phyloP scores from a whole-genome alignment of 1,139 yeast species.

The Yamadazyma songkhlaensis region DNA sequence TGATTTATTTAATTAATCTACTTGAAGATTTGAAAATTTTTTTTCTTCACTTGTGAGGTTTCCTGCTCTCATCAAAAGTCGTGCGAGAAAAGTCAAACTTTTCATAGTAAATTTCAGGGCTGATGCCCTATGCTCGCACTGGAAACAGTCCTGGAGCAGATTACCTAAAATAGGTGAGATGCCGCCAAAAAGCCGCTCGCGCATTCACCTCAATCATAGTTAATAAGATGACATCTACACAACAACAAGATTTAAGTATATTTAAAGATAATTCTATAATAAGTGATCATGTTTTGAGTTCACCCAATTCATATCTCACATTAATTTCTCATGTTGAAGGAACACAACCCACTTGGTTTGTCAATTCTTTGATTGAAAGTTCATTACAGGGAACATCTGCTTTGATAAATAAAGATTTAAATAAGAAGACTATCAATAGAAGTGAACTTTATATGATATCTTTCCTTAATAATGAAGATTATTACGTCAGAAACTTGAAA shows the following conservation, averaged over 20 bases:
- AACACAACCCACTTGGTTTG: slow-evolving; percentile 68
- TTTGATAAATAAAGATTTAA: slow-evolving; percentile 33
- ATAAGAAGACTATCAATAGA: slow-evolving; percentile 17
- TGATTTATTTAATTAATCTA: slow-evolving; percentile 8
- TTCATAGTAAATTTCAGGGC: background rate
- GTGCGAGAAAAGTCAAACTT: background rate
- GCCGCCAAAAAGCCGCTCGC: slow-evolving; percentile 4
- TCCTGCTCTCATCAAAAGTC: slow-evolving; percentile 4
- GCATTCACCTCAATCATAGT: background rate
- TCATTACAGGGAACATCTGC: slow-evolving; percentile 40
- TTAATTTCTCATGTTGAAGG: slow-evolving; percentile 57
- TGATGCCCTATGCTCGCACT: background rate
- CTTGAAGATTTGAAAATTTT: slow-evolving; percentile 4
- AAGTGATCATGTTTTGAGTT: slow-evolving; percentile 21
- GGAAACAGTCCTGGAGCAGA: background rate
- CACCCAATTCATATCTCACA: slow-evolving; percentile 27
- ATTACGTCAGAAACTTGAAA: slow-evolving; percentile 37
- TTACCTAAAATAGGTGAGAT: background rate
- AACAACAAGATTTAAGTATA: slow-evolving; percentile 58
- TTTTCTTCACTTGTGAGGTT: slow-evolving; percentile 2
- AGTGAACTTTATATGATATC: slow-evolving; percentile 42
- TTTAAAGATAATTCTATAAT: slow-evolving; percentile 54
- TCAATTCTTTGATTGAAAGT: slow-evolving; percentile 46
- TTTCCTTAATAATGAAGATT: slow-evolving; percentile 36
- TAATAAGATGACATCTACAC: slow-evolving; percentile 17